Percentiles rank a stretch among this genome's conserved stretches.
Conservation (phyloP, 176 grass and related monocot genomes). For the Eremochloa ophiuroides region DNA sequence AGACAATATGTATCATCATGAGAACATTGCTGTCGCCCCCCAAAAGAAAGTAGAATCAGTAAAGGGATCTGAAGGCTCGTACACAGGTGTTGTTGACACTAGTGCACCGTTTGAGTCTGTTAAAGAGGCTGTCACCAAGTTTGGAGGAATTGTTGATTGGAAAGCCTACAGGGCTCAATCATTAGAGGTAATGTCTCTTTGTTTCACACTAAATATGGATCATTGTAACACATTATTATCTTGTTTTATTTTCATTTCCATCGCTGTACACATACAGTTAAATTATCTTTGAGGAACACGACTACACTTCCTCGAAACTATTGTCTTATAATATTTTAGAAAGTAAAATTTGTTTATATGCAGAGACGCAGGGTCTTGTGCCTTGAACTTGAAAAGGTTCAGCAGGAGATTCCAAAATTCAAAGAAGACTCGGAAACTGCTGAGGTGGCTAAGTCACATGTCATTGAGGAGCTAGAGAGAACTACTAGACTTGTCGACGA, state of each 20-base stretch:
- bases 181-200: slow-evolving; percentile 57
- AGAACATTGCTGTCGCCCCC: not conserved
- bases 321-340: not conserved
- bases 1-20: not conserved
- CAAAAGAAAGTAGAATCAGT: slow-evolving; percentile 42
- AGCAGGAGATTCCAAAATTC: slow-evolving; percentile 56
- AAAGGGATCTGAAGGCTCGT: slow-evolving; percentile 32
- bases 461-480: slow-evolving; percentile 57
- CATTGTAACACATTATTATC: not conserved
- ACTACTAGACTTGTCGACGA: slow-evolving; percentile 61
- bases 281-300: not conserved
- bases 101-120: slow-evolving; percentile 90
- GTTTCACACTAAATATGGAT: slow-evolving; percentile 9
- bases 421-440: slow-evolving; percentile 51
- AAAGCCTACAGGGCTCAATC: slow-evolving; percentile 67
- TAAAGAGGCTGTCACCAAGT: slow-evolving; percentile 81
- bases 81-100: slow-evolving; percentile 62
- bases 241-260: slow-evolving; percentile 11
- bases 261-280: not conserved
- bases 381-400: slow-evolving; percentile 71
- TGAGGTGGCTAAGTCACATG: slow-evolving; percentile 49
- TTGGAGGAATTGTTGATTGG: slow-evolving; percentile 95
- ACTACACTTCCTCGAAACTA: not conserved
- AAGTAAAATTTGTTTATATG: slow-evolving; percentile 16
- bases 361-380: slow-evolving; percentile 55